Base-by-base conservation (phyloP, 2,329 filamentous ascomycete species). In the Sporothrix sp. region DNA sequence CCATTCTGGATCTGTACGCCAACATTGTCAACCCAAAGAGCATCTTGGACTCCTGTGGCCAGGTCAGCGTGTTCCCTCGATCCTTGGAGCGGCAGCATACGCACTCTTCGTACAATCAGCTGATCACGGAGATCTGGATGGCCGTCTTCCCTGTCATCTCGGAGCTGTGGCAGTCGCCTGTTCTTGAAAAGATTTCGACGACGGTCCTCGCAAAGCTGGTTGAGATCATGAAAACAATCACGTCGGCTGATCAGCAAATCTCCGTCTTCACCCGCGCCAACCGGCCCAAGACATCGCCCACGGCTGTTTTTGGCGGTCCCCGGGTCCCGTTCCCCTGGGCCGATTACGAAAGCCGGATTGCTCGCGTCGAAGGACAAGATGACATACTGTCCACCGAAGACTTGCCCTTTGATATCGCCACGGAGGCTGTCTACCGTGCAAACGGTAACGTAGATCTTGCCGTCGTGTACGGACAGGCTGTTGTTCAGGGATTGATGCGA, bases 401-500 rank as follows among this genome's bases (percentile, higher is more conserved):
- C 11, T 71, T 96, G 48, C 84, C 78, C 7, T 75, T 78, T 28
- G 91, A 97, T 66, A 89, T 87, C 27, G 69, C n/a, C n/a, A n/a
- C n/a, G n/a, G n/a, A n/a, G n/a, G n/a, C n/a, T n/a, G n/a, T 93
- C 0, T 96, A 87, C 64, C 81, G 91, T 50, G 87, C 87, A 59
- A 85, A 87, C 60, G 87, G 87, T 51, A 76, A 76, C 48, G 59
- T 66, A 4, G 63, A 69, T 2, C 68, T 72, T 23, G 81, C 87
- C 7, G 71, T 73, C 30, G 85, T 93, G 51, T 97, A 97, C 63
- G 93, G 86, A 62, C 72, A 71, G 51, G 78, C 81, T 13, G 78
- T 85, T 53, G 69, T 66, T 42, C 71, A 74, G 50, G 73, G 79
- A 38, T 65, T 76, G 48, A 73, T 76, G 48, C 78, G 82, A 21